These are phyloP conservation scores for Porcisia deanei DNA, from an alignment of 208 protist species.

Conservation along the genomic window DNA sequence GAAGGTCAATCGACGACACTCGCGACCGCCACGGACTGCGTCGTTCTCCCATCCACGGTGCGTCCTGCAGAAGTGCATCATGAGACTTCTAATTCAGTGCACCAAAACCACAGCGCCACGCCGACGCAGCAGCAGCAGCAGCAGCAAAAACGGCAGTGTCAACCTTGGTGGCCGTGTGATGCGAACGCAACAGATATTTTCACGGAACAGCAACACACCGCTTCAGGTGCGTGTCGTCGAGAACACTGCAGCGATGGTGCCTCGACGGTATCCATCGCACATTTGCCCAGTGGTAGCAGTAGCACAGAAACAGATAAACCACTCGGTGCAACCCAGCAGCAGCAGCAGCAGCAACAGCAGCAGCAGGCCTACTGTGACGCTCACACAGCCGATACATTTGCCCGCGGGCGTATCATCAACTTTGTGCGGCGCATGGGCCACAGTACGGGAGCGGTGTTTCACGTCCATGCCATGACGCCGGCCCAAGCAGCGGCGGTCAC, in stretches of 20 bases:
- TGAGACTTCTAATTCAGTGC: background rate
- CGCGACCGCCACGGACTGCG: background rate
- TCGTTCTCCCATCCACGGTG: background rate
- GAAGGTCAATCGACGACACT: background rate
- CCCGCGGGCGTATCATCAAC: slow-evolving; percentile 71
- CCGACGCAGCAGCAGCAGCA: background rate
- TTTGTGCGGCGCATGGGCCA: slow-evolving; percentile 70
- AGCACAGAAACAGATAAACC: background rate
- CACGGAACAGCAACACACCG: background rate
- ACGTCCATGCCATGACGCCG: slow-evolving; percentile 30
- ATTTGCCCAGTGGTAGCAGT: background rate
- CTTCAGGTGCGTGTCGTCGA: background rate
- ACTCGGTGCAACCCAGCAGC: background rate
- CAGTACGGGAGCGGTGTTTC: slow-evolving; percentile 37
- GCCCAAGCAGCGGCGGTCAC: slow-evolving; percentile 7
- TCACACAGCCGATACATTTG: slow-evolving; percentile 57
- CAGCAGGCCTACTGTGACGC: slow-evolving; percentile 36
- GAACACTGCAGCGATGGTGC: background rate
- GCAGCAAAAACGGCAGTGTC: background rate
- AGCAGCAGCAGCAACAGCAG: too few species aligned
- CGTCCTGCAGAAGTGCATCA: background rate
- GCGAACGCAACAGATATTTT: background rate
- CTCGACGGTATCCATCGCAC: background rate
- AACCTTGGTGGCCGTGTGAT: background rate
- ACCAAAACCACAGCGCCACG: background rate